Conservation (phyloP, 2,329 filamentous ascomycete species). For the Chrysoporthe deuterocubensis region DNA sequence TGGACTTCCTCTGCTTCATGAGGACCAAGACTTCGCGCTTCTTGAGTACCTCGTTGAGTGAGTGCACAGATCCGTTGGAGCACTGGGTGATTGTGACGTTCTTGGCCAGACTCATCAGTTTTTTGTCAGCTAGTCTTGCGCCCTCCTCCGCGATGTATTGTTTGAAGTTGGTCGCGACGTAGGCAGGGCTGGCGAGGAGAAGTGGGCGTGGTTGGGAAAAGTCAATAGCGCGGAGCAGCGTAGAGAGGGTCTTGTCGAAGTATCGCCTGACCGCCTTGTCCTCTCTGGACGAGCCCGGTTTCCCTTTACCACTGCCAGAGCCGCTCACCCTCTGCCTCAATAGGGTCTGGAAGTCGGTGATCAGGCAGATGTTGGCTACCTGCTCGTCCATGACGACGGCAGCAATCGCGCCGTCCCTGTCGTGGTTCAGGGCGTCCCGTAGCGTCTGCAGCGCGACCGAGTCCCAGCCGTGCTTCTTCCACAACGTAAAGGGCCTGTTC, state of each 20-base stretch:
- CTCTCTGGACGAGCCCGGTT: constrained; percentile 66
- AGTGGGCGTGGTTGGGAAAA: constrained; percentile 72
- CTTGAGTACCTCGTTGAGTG: constrained; percentile 83
- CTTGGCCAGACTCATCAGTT: constrained; percentile 64
- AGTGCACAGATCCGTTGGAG: constrained; percentile 84
- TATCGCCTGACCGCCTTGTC: constrained; percentile 76
- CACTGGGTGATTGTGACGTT: constrained; percentile 78
- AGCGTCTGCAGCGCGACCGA: constrained; percentile 81
- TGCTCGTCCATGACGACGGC: constrained; percentile 95
- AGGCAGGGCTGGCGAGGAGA: constrained; percentile 87
- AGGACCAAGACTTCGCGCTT: constrained; percentile 77
- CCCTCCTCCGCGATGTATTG: constrained; percentile 70
- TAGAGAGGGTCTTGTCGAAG: constrained; percentile 76
- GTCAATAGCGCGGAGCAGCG: constrained; percentile 78
- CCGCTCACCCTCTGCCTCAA: constrained; percentile 72
- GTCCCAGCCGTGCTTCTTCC: constrained; percentile 89
- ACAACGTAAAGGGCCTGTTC: constrained; percentile 83
- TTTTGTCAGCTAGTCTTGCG: constrained; percentile 65
- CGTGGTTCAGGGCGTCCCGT: constrained; percentile 76
- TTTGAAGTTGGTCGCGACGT: constrained; percentile 80
- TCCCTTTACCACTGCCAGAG: constrained; percentile 68
- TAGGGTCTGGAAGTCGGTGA: constrained; percentile 79
- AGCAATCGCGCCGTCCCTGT: constrained; percentile 79
- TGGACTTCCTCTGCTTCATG: constrained; percentile 86
- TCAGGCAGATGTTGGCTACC: constrained; percentile 79